Base-by-base conservation (phyloP, 129 eudicot species). In the Pseudognaphalium luteoalbum region DNA sequence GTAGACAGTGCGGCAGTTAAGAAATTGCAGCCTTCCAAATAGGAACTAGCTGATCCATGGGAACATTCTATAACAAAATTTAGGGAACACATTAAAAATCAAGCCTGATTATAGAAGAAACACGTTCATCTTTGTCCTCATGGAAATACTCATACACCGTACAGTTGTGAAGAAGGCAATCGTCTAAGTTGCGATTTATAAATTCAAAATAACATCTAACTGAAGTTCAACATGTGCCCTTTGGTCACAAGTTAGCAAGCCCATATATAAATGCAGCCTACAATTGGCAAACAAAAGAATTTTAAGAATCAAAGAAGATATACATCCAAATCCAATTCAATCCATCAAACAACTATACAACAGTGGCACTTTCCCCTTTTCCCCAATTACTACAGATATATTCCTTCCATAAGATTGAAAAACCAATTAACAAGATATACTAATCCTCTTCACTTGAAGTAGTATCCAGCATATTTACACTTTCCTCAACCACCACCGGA, bases 401-500 rank as follows among this genome's bases (percentile, higher is more conserved):
- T 44, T 54, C 58, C 60, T 60, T 33, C 56, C 44, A 21, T 34
- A 14, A 65, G 3, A n/a, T 33, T 7, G 17, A 6, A 33, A 4
- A 70, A 78, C 32, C 28, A 71, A 57, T 37, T 10, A 69, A 37
- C 28, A 20, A 35, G 42, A 67, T 4, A 33, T 68, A 33, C 74
- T 44, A 78, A 71, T 78, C 82, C 79, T 82, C 84, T 66, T 83
- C 67, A 29, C 83, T 84, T 67, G 96, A 82, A 51, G 78, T 80
- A 15, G 90, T 80, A 71, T 84, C 91, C 74, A 85, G 74, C 81
- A 86, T 73, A 47, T 78, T 81, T 65, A 71, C 87, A 80, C 73
- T 84, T 57, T 87, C 81, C 70, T 71, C 90, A 15, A 86, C 87
- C 58, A 86, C 87, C 62, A 64, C 84, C 16, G 88, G 82, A 57